Conservation (phyloP, 495 filamentous ascomycete species). For the Lepidopterella palustris region DNA sequence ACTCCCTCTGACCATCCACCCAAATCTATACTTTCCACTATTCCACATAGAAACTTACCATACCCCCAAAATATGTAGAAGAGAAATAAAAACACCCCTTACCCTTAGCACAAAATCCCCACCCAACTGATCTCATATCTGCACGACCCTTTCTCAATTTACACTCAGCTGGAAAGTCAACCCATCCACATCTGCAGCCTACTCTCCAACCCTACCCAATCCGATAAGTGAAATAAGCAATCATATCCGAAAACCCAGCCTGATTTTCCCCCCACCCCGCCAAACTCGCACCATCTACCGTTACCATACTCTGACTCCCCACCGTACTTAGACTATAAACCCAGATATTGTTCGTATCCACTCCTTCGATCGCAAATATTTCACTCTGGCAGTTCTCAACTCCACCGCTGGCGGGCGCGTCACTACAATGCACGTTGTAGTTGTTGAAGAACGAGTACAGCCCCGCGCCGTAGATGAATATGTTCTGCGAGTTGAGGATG, state of each 20-base stretch:
- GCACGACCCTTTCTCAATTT: too few species aligned
- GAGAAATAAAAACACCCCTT: too few species aligned
- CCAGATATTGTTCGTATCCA: conserved; percentile 44
- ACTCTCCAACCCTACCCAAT: conserved; percentile 5
- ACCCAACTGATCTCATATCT: too few species aligned
- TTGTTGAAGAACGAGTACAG: conserved; percentile 56
- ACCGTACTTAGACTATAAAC: conserved; percentile 80
- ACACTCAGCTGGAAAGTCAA: too few species aligned
- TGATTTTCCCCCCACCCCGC: conserved; percentile 22
- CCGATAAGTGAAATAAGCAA: conserved; percentile 22
- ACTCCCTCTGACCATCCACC: too few species aligned
- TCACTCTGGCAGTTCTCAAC: conserved; percentile 74
- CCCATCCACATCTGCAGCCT: too few species aligned
- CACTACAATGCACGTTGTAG: conserved; percentile 63
- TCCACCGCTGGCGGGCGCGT: conserved; percentile 12
- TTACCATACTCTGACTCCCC: conserved; percentile 75
- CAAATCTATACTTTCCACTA: too few species aligned
- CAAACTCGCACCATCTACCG: conserved; percentile 40
- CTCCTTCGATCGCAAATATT: conserved; percentile 70
- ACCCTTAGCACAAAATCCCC: too few species aligned
- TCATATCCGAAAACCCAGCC: conserved; percentile 20
- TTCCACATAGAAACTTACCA: too few species aligned
- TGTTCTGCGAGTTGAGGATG: conserved; percentile 38
- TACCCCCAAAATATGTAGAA: too few species aligned
- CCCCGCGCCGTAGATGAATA: conserved; percentile 32